Base-by-base conservation (phyloP, 805 yeast genomes). In the Ogataea philodendri region DNA sequence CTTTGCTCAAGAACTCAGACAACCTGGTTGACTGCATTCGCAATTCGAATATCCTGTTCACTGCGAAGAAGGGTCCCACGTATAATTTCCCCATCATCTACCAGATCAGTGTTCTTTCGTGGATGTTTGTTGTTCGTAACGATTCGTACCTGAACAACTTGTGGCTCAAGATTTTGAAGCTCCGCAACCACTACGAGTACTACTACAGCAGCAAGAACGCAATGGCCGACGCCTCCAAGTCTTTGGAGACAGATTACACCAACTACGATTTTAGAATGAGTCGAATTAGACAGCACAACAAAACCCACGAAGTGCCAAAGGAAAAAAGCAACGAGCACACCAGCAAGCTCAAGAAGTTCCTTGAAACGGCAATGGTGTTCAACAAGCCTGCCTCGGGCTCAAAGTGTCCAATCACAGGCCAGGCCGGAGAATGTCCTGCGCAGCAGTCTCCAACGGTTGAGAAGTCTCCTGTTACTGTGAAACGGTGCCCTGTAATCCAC, bases 101-200 rank as follows among this genome's bases (percentile, higher is more conserved):
- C 38, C 65, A 63, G 33, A 63, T 63, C 15, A 54, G 78, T 39
- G 71, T 76, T 1, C 67, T 78, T 4, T 76, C 78, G 15, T 75
- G 80, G 79, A 55, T 75, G 46, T 77, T 78, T 17, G 66, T 75
- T 14, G 74, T 74, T 64, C 69, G 75, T 50, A 77, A 78, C 47
- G 81, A 75, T 45, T 73, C 77, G 5, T 74, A 73, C 47, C 52
- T 75, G 30, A 68, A 76, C 40, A 69, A 74, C 27, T 48, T 75
- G 15, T 75, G 81, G 81, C 44, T 59, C 37, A 62, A 62, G 39
- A 62, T 63, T 13, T 39, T 60, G 21, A 58, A 57, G 32, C 45
- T 63, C 15, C 47, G 66, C 29, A 60, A 57, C 31, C 66, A 61
- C 35, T 63, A 62, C 35, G 67, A 63, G 34, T 59, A 54, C 32